Base-by-base conservation (phyloP, 805 yeast species). In the Diddensiella transvaalensis region DNA sequence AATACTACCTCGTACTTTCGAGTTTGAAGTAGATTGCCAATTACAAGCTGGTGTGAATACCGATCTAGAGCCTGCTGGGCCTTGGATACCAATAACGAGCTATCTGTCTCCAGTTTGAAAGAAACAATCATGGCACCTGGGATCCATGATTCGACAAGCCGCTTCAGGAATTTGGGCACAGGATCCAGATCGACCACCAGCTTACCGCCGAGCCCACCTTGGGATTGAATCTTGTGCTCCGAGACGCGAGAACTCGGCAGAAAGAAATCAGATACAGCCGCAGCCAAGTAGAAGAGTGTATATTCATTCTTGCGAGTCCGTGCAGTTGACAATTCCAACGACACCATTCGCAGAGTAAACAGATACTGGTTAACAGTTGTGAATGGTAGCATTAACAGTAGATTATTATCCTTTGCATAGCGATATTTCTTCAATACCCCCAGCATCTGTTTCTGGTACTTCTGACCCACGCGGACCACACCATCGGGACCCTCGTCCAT, bases 181-280 rank as follows among this genome's bases (percentile, higher is more conserved):
- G 96, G 98, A 63, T 91, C 97, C 55, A 93, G 70, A 57, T 89
- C 85, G 8, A 93, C 87, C 5, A 84, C 78, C 40, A 93, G 71
- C 60, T 86, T 87, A 2, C 95, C 95, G 15, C 71, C 69, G n/a
- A n/a, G n/a, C 24, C 73, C 78, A 23, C 73, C 77, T 50, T 81
- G 82, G 3, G 95, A 83, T 67, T 93, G 99, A 53, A 93, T 93
- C 68, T 93, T 93, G 69, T 93, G 99, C 59, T 88, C 89, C 2
- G 97, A 95, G 59, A 89, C 73, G 55, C 87, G 76, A 1, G 90
- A 82, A 38, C 78, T 78, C 1, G 99, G 99, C 37, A 93, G 74
- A 69, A 90, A 93, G 67, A 93, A 93, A 64, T 93, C 99, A 4
- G 96, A 87, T 0, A 93, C 99, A 0, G 99, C 99, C 5, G 99